phyloP scores from a whole-genome alignment of 2,329 filamentous ascomycete species.

The Remersonia thermophila region DNA sequence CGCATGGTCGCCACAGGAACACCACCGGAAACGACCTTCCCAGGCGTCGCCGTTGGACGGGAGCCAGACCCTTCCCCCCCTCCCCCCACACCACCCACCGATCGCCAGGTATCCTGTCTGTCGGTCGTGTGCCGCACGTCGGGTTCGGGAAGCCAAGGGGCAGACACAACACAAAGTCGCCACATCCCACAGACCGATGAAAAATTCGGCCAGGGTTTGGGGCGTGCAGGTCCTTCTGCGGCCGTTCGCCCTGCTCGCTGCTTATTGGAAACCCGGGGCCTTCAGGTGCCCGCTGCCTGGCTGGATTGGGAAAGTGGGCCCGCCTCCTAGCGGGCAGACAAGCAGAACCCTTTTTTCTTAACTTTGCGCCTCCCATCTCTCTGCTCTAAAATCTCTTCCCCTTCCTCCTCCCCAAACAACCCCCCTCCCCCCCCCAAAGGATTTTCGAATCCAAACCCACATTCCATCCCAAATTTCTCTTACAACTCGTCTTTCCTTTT shows the following conservation, averaged over 20 bases:
- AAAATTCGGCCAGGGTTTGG: slow-evolving; percentile 2
- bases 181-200: slow-evolving; percentile 5
- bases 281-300: slow-evolving; percentile 1
- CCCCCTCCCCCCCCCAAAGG: slow-evolving; percentile 11
- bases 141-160: not conserved
- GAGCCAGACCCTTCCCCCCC: no score
- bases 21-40: no score
- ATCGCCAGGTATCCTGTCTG: not conserved
- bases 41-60: no score
- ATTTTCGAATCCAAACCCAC: slow-evolving; percentile 23
- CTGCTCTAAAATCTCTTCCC: slow-evolving; percentile 3
- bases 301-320: slow-evolving; percentile 14
- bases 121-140: not conserved
- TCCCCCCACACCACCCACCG: no score
- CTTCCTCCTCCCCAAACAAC: slow-evolving; percentile 16
- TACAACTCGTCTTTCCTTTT: slow-evolving; percentile 28
- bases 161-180: slow-evolving; percentile 2
- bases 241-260: no score
- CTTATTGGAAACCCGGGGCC: no score
- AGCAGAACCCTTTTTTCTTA: slow-evolving; percentile 16
- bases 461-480: slow-evolving; percentile 18
- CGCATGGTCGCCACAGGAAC: no score
- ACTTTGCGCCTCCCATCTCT: not conserved
- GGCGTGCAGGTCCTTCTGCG: no score
- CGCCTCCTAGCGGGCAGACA: slow-evolving; percentile 5